Conservation (phyloP, 2,329 filamentous ascomycete species). For the Beauveria sp. region DNA sequence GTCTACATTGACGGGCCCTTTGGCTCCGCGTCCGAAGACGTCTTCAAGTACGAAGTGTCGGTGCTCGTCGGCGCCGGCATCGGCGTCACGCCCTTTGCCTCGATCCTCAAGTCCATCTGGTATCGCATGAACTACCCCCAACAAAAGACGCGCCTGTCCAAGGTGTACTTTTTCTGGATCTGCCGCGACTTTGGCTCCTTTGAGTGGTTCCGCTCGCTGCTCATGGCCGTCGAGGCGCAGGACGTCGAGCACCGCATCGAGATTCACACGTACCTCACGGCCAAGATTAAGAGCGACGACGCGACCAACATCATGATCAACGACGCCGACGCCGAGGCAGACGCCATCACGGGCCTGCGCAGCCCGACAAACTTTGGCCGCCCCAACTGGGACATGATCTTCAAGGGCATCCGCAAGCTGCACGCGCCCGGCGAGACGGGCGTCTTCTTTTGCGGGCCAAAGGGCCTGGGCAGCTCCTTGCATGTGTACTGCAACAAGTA, state of each 20-base stretch:
- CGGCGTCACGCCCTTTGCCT: conserved; percentile 79
- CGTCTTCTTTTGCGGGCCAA: conserved; percentile 82
- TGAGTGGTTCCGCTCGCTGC: conserved; percentile 80
- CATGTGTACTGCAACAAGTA: conserved; percentile 86
- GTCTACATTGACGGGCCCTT: conserved; percentile 82
- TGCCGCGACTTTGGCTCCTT: conserved; percentile 83
- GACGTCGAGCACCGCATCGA: conserved; percentile 79
- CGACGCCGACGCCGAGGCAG: conserved; percentile 74
- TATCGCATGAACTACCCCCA: conserved; percentile 86
- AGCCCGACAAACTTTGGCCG: conserved; percentile 80
- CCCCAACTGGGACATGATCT: conserved; percentile 88
- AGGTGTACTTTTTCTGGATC: conserved; percentile 92
- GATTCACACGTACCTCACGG: conserved; percentile 82
- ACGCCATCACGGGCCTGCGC: conserved; percentile 74
- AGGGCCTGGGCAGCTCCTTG: conserved; percentile 66
- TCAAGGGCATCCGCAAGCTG: conserved; percentile 73
- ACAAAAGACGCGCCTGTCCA: conserved; percentile 68
- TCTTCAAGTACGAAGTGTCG: conserved; percentile 80
- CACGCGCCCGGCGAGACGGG: conserved; percentile 65
- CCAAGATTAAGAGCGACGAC: conserved; percentile 78
- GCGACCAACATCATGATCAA: conserved; percentile 92
- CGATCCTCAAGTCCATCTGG: conserved; percentile 86
- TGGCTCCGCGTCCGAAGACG: conserved; percentile 77
- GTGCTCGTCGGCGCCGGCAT: conserved; percentile 77
- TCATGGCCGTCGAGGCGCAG: conserved; percentile 79